Percentiles rank a stretch among this genome's conserved stretches.
Evolutionary conservation across 441 rosid genomes (phyloP).

Genomic region (California macrophylla): DNA sequence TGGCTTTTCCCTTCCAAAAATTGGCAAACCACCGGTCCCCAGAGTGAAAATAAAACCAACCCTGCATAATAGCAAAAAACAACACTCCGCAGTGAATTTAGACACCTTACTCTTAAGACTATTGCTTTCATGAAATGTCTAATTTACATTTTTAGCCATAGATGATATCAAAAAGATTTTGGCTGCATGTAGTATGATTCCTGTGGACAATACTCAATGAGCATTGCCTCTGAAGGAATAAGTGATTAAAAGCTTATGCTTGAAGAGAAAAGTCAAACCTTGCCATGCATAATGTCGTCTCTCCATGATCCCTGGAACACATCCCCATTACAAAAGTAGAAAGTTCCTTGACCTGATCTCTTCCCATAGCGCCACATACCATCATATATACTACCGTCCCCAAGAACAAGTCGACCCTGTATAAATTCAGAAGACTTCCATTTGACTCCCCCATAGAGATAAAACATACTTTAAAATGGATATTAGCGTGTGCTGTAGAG

Average conservation of each 20-base stretch:
- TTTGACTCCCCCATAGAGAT: constrained; percentile 12
- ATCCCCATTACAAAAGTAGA: constrained; percentile 84
- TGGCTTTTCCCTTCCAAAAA: constrained; percentile 96
- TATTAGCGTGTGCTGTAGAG: constrained; percentile 14
- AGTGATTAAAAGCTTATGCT: constrained; percentile 2
- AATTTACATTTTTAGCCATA: not conserved
- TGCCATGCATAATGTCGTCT: constrained; percentile 89
- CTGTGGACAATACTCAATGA: not conserved
- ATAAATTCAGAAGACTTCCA: constrained; percentile 15
- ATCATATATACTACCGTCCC: constrained; percentile 80
- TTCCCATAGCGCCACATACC: constrained; percentile 92
- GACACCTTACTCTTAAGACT: not conserved
- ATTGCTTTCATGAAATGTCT: constrained; percentile 1
- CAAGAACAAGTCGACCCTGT: constrained; percentile 71
- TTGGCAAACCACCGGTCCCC: constrained; percentile 94
- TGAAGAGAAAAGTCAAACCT: constrained; percentile 37
- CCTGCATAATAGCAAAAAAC: constrained; percentile 30
- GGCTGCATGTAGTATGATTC: not conserved
- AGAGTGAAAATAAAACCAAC: constrained; percentile 87
- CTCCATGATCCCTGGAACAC: constrained; percentile 98
- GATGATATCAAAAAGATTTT: not conserved
- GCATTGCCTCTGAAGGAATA: not conserved
- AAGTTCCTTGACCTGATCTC: constrained; percentile 81
- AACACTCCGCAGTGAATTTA: not conserved
- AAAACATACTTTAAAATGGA: constrained; percentile 15